Evolutionary conservation across 129 eudicot species (phyloP).

Genomic region (Artemisia tridentata): DNA sequence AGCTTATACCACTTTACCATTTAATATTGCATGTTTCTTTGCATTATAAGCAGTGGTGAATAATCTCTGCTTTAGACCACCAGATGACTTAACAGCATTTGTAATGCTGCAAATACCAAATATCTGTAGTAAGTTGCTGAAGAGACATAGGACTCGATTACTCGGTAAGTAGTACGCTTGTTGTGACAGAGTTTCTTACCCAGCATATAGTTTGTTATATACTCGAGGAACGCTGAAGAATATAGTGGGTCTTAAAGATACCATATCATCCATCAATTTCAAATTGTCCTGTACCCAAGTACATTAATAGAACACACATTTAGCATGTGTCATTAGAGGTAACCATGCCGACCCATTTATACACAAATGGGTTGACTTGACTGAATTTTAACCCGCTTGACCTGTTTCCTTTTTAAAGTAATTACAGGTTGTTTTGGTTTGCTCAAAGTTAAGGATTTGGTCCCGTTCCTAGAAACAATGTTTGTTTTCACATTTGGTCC

Average conservation of each 20-base stretch:
- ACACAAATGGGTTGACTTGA: no score
- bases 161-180: no score
- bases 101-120: conserved; percentile 49
- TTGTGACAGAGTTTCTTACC: conserved; percentile 41
- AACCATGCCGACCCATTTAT: background rate
- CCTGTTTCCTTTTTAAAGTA: no score
- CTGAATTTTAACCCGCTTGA: no score
- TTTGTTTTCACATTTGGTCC: no score
- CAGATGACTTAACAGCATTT: conserved; percentile 71
- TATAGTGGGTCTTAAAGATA: conserved; percentile 62
- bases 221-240: conserved; percentile 87
- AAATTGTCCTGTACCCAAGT: conserved; percentile 55
- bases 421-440: no score
- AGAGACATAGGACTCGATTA: background rate
- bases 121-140: background rate
- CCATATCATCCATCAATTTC: conserved; percentile 85
- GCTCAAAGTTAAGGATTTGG: no score
- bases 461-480: no score
- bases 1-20: conserved; percentile 36
- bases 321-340: background rate
- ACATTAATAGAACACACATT: background rate
- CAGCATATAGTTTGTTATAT: conserved; percentile 65
- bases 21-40: conserved; percentile 64
- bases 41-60: conserved; percentile 79
- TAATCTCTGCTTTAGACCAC: conserved; percentile 58